Evolutionary conservation across 169 alveolate species (phyloP), one percentile per base, ranked within the genome.

Genomic region (Eimeria nieschulzi): DNA sequence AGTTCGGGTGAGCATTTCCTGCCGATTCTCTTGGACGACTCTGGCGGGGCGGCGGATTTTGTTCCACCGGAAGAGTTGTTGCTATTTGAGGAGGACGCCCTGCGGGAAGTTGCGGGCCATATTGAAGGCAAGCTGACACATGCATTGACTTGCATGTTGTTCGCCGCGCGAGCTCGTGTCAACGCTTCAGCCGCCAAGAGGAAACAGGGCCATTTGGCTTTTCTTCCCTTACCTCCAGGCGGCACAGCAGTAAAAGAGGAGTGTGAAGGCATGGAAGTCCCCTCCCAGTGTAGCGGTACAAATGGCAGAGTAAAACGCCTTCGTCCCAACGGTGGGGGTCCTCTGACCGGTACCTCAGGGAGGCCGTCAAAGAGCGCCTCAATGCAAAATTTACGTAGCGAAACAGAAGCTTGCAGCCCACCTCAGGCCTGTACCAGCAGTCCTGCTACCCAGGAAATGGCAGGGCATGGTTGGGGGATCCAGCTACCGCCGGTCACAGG

Each of bases 41-140:
- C 88, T 33, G 88, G 88, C 63, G 88, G 88, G 19, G 76, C 59
- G 61, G 88, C 88, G 75, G 88, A 80, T 39, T 80, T 72, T 21
- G 88, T 80, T 61, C 88, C 88, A 6, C 88, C 88, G 19, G 88
- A 80, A 26, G 88, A 80, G 75, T 51, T 80, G 63, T 59, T 80
- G 13, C n/a, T 68, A n/a, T 80, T 80, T 80, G 88, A 80, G 61
- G 88, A 80, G 39, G 88, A 80, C 64, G 88, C 88, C 17, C 39
- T 80, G 75, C 66, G 88, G 21, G 88, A 80, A 61, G 61, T 80
- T 5, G 88, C 88, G 13, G 23, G 71, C 61, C 88, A 80, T 61
- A 61, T 80, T 21, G 88, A 80, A 46, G 56, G 63, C 56, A 80
- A 80, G 76, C 75, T 80, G 21, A 61, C 75, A 21, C 88, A 80